These are phyloP conservation scores for Hyaloperonospora arabidopsidis DNA, from an alignment of 352 stramenopile species.

Conservation along the genomic window DNA sequence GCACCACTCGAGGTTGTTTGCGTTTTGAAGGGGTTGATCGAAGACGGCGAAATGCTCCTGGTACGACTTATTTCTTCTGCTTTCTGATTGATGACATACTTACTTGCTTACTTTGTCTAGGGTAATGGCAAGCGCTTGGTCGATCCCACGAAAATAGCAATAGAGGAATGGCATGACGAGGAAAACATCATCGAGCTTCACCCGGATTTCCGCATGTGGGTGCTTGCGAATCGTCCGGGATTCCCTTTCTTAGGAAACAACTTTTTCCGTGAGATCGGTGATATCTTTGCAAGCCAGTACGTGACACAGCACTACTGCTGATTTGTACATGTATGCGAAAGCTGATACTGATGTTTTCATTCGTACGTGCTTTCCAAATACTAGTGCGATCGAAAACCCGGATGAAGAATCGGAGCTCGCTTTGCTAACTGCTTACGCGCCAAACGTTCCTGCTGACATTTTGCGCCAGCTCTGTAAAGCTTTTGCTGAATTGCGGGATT, in stretches of 20 bases:
- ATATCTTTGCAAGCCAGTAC: slow-evolving; percentile 90
- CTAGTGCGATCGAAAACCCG: slow-evolving; percentile 82
- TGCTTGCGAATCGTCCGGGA: slow-evolving; percentile 92
- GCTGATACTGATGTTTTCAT: slow-evolving; percentile 3
- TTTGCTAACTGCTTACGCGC: slow-evolving; percentile 87
- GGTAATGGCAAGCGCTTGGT: slow-evolving; percentile 85
- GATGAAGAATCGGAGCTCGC: slow-evolving; percentile 87
- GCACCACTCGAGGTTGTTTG: slow-evolving; percentile 92
- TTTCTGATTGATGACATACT: not conserved
- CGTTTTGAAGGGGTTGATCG: slow-evolving; percentile 92
- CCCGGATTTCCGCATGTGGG: slow-evolving; percentile 89
- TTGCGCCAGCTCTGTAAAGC: slow-evolving; percentile 78
- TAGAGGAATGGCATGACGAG: slow-evolving; percentile 56
- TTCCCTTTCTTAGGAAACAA: slow-evolving; percentile 97
- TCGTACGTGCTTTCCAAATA: not conserved
- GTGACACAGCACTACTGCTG: slow-evolving; percentile 6
- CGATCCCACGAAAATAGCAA: slow-evolving; percentile 54
- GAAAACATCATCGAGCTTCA: slow-evolving; percentile 87
- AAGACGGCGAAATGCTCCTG: slow-evolving; percentile 68
- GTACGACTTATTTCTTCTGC: not conserved
- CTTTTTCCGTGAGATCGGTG: slow-evolving; percentile 90
- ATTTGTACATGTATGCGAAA: not conserved
- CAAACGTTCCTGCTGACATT: slow-evolving; percentile 63
- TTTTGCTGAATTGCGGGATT: slow-evolving; percentile 86
- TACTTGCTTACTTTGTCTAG: slow-evolving; percentile 12